Conservation (phyloP, 805 yeast genomes). For the Nakazawaea wickerhamii region DNA sequence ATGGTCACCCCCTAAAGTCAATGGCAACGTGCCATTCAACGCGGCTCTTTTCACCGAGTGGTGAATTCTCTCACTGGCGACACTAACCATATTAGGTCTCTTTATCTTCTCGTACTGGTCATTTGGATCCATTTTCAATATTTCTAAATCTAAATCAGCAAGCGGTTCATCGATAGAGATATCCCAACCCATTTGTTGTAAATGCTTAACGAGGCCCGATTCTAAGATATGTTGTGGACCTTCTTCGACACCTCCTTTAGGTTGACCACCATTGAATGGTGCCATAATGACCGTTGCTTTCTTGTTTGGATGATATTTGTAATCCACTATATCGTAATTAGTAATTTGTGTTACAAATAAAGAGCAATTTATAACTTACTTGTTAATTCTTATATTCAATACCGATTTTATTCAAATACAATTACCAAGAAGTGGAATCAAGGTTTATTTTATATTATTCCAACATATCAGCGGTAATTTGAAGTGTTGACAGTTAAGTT, state of each 20-base stretch:
- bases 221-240: conserved; percentile 83
- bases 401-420: too few relatives aligned
- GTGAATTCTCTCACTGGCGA: conserved; percentile 60
- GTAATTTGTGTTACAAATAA: background rate
- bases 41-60: conserved; percentile 52
- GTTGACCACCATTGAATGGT: conserved; percentile 96
- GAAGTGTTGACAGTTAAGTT: background rate
- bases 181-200: conserved; percentile 71
- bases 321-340: conserved; percentile 25
- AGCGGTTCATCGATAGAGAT: conserved; percentile 50
- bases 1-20: conserved; percentile 95
- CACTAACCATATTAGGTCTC: conserved; percentile 73
- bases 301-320: conserved; percentile 49
- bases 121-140: conserved; percentile 32
- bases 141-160: conserved; percentile 38
- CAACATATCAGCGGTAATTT: background rate
- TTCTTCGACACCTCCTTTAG: conserved; percentile 85
- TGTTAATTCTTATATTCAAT: too few relatives aligned
- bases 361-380: background rate
- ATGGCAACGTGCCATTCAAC: conserved; percentile 49
- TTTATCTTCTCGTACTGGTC: conserved; percentile 57
- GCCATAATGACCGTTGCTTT: conserved; percentile 73
- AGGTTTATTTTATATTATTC: background rate
- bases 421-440: background rate
- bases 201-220: conserved; percentile 61